Conservation (phyloP, 2,329 filamentous ascomycete genomes). For the Colletotrichum kahawae region DNA sequence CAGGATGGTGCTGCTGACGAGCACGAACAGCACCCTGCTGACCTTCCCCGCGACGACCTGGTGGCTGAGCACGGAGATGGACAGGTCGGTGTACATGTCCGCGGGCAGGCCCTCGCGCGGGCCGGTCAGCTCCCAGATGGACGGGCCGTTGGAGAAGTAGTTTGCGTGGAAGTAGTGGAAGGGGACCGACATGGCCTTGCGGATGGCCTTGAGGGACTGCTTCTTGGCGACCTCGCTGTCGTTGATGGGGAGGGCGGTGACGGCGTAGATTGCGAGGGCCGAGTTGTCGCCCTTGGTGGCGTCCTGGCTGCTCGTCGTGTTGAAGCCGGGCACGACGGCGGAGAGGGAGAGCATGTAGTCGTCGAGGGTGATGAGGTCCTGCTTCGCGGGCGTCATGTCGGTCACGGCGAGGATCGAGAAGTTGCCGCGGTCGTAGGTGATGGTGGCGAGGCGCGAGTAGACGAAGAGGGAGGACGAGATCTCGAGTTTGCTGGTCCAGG, state of each 20-base stretch:
- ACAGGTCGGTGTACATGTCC: constrained; percentile 15
- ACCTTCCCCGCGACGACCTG: constrained; percentile 12
- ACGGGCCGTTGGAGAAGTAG: background rate
- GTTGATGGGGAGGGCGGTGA: constrained; percentile 15
- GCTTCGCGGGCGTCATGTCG: background rate
- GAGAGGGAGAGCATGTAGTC: constrained; percentile 15
- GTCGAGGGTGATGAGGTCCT: background rate
- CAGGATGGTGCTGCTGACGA: background rate
- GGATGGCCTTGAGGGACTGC: constrained; percentile 4
- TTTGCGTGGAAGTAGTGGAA: constrained; percentile 17
- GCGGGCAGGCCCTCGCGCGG: background rate
- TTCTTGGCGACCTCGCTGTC: constrained; percentile 16
- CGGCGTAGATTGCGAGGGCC: constrained; percentile 15
- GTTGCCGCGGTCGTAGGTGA: constrained; percentile 15
- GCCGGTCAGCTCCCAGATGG: constrained; percentile 3
- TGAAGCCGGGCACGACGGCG: constrained; percentile 9
- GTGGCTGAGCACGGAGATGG: constrained; percentile 12
- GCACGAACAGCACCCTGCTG: constrained; percentile 6
- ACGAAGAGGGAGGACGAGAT: constrained; percentile 7
- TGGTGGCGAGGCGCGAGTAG: constrained; percentile 1
- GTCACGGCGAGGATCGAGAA: constrained; percentile 13
- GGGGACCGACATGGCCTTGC: constrained; percentile 16
- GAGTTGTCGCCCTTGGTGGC: constrained; percentile 11
- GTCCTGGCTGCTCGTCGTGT: background rate
- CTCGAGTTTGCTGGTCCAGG: background rate